A percentile compares a stretch with the other conserved stretches of the same genome.
phyloP scores from a whole-genome alignment of 306 rosid species.

The Gynostemma pentaphyllum region DNA sequence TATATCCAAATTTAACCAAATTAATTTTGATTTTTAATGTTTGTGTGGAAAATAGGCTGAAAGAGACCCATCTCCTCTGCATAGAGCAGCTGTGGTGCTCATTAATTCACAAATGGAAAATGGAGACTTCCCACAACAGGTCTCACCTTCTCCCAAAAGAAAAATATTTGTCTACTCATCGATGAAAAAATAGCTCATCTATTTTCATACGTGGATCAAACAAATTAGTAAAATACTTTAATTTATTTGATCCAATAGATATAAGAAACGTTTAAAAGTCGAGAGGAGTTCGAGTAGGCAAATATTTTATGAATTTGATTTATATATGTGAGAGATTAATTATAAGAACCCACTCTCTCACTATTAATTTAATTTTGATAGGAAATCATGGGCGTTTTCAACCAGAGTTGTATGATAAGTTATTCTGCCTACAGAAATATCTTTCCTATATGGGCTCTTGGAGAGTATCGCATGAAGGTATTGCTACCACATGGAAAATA shows the following conservation, averaged over 20 bases:
- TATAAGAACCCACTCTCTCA: no score
- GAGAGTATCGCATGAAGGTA: conserved; percentile 27
- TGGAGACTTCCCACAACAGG: conserved; percentile 78
- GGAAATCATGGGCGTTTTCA: conserved; percentile 59
- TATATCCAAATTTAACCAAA: no score
- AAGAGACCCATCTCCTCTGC: conserved; percentile 51
- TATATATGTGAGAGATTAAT: no score
- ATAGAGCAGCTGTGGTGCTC: conserved; percentile 42
- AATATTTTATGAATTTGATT: no score
- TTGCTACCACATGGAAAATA: background rate
- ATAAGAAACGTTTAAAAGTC: no score
- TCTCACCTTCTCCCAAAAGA: conserved; percentile 3
- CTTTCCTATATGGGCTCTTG: conserved; percentile 78
- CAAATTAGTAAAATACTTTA: no score
- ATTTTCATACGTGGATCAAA: no score
- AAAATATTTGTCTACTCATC: no score
- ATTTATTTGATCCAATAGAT: no score
- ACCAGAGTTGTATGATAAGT: conserved; percentile 37
- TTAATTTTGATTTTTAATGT: background rate
- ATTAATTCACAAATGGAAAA: conserved; percentile 46
- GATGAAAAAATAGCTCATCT: no score
- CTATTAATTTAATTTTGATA: background rate
- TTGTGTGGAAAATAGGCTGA: conserved; percentile 18
- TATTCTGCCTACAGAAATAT: conserved; percentile 53
- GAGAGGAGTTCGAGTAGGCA: no score